Evolutionary conservation across 2,329 filamentous ascomycete genomes (phyloP), one percentile per base, ranked within the genome.

Genomic region (Nannizziopsis arthrosporioides): DNA sequence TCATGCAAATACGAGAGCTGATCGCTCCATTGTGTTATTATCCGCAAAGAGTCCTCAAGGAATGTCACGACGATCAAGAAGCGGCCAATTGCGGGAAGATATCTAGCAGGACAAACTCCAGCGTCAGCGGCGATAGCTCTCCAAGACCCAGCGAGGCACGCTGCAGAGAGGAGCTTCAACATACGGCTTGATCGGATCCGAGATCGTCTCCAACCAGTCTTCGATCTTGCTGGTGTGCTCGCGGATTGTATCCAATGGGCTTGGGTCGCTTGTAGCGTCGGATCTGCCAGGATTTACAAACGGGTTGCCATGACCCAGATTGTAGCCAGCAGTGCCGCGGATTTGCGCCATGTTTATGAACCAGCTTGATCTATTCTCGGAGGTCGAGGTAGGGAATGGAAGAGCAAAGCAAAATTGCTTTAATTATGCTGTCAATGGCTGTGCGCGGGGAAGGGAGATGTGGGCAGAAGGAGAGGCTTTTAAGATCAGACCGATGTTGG

Each of bases 31-130:
- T 98, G 92, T 57, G 92, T 98, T 59, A 96, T 74, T 69, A 98
- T 98, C 65, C 92, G 81, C 54, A 98, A 74, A 43, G 89, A 87
- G 73, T 98, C 92, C 70, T 98, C 92, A 59, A 98, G 76, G 72
- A 98, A 98, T 53, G 92, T 98, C 47, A 96, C 92, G 49, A 98
- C 92, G 59, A 98, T 98, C 57, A 98, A 71, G 69, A 96, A 96
- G 57, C 92, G 86, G 57, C 92, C 92, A 72, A 98, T 90, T 56
- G 86, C 87, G 51, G 92, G 92, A 39, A 98, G 77, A 65, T 94
- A 93, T 54, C 89, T 94, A 63, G 22, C 22, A 27, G 22, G 22
- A 27, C 22, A 27, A 27, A 27, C 22, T 27, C 22, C 22, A 27
- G 22, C 7, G 22, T 27, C 22, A 27, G 22, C 7, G 22, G 22